Conservation (phyloP, 129 eudicot genomes). For the Daucus carota region DNA sequence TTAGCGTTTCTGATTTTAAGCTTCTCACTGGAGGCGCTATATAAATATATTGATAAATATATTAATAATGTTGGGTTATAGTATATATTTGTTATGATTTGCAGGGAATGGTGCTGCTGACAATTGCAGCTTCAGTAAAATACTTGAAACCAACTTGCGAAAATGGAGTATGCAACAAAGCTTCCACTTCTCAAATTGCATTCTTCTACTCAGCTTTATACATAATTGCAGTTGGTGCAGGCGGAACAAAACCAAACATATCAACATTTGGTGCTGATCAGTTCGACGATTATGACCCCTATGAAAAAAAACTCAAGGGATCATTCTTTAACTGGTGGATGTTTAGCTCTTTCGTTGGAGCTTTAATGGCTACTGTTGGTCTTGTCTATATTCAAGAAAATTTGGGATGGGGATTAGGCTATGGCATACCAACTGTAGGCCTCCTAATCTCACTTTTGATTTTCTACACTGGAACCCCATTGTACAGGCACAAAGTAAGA, state of each 20-base stretch:
- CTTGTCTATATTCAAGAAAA: slow-evolving; percentile 94
- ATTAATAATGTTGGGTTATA: not conserved
- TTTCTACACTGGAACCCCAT: slow-evolving; percentile 77
- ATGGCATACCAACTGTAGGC: slow-evolving; percentile 82
- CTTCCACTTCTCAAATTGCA: slow-evolving; percentile 52
- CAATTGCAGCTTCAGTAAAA: slow-evolving; percentile 75
- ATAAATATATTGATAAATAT: too few relatives aligned
- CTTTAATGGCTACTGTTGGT: slow-evolving; percentile 64
- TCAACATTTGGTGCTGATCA: slow-evolving; percentile 98
- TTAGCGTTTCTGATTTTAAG: too few relatives aligned
- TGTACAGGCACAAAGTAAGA: slow-evolving; percentile 73
- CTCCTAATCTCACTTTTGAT: slow-evolving; percentile 55
- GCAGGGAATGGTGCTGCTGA: slow-evolving; percentile 87
- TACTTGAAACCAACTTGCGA: slow-evolving; percentile 61
- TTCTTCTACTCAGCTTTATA: slow-evolving; percentile 78
- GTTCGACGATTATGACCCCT: slow-evolving; percentile 74
- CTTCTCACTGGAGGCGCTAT: too few relatives aligned
- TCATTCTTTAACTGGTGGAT: slow-evolving; percentile 99
- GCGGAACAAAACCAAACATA: slow-evolving; percentile 93
- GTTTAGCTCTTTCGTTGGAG: slow-evolving; percentile 81
- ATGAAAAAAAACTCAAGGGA: slow-evolving; percentile 62
- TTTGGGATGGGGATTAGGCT: slow-evolving; percentile 89
- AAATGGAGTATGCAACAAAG: slow-evolving; percentile 65
- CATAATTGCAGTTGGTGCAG: slow-evolving; percentile 80
- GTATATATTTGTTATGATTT: not conserved